phyloP scores from a whole-genome alignment of 345 rosid species.

The Excoecaria cochinchinensis region DNA sequence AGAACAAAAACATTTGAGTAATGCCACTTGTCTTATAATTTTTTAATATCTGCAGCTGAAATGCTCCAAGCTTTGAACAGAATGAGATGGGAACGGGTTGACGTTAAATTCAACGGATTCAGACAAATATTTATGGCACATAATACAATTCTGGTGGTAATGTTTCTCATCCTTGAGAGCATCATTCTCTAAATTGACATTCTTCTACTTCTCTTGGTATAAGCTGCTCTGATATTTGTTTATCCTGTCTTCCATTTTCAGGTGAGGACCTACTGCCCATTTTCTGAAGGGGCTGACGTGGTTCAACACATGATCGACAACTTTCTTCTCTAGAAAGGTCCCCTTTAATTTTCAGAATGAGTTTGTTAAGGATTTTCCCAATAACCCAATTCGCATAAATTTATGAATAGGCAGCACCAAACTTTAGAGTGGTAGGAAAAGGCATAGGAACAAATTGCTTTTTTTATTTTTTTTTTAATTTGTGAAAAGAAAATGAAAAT shows the following conservation, averaged over 20 bases:
- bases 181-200: background rate
- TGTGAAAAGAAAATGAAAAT: too few species aligned
- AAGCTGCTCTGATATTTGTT: background rate
- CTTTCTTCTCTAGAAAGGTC: slow-evolving; percentile 38
- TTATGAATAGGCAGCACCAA: too few species aligned
- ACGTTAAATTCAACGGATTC: slow-evolving; percentile 75
- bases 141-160: slow-evolving; percentile 70
- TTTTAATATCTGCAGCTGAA: slow-evolving; percentile 49
- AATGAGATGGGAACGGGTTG: slow-evolving; percentile 75
- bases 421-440: too few species aligned
- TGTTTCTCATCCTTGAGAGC: background rate
- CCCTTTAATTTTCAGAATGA: background rate
- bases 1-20: background rate
- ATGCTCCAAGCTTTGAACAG: slow-evolving; percentile 66
- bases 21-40: background rate
- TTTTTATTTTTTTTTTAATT: too few species aligned
- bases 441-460: too few species aligned
- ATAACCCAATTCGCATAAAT: background rate
- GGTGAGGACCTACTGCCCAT: slow-evolving; percentile 54
- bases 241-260: slow-evolving; percentile 30
- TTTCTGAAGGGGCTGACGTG: slow-evolving; percentile 81
- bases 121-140: slow-evolving; percentile 65
- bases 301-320: slow-evolving; percentile 78
- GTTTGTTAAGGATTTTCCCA: slow-evolving; percentile 1
- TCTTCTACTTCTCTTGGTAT: background rate